Evolutionary conservation across 306 rosid genomes (phyloP), one percentile per base, ranked within the genome.

Genomic region (Chamaecrista fasciculata): DNA sequence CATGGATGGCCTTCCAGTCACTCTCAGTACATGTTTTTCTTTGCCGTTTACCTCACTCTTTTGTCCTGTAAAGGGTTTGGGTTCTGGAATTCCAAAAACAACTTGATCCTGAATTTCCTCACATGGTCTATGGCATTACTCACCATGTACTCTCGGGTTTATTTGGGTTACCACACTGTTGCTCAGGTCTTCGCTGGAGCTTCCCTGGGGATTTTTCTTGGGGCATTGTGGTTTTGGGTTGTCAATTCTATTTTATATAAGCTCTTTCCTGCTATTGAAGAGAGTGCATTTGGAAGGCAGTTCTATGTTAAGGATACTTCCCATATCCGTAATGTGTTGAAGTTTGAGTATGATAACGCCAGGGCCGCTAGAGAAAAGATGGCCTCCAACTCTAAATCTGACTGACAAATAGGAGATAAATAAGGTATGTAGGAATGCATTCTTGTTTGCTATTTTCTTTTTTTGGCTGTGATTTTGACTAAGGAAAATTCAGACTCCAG

Each of bases 1-100:
- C 96, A 94, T 4, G 99, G 99, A 0, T 94, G 97, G 97, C 97
- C 97, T 0, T 94, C 99, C 5, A 88, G 96, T n/a, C 99, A 91
- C 47, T 84, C 87, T 28, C 97, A 94, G 75, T 94, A 85, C 72
- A 89, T 85, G 97, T 94, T 88, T 76, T 94, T 94, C 88, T 94
- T 89, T 62, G 86, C 97, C 11, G 50, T 80, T 2, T 91, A 91
- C 69, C 69, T 86, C 0, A 72, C 95, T 2, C 86, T 89, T 0
- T 56, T 91, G 70, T 66, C 74, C 14, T 39, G 51, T 48, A 86
- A 67, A 36, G 76, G 85, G 11, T 42, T 76, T 1, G 82, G 83
- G 10, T 57, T 90, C 14, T 86, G 79, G 85, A 70, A 75, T 8
- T 5, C 62, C 3, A 68, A 9, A 3, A 78, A 55, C 52, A 90